Evolutionary conservation across 228 moss, liverwort and hornwort genomes (phyloP), one percentile per base, ranked within the genome.

Genomic region (Sphagnum magellanicum): DNA sequence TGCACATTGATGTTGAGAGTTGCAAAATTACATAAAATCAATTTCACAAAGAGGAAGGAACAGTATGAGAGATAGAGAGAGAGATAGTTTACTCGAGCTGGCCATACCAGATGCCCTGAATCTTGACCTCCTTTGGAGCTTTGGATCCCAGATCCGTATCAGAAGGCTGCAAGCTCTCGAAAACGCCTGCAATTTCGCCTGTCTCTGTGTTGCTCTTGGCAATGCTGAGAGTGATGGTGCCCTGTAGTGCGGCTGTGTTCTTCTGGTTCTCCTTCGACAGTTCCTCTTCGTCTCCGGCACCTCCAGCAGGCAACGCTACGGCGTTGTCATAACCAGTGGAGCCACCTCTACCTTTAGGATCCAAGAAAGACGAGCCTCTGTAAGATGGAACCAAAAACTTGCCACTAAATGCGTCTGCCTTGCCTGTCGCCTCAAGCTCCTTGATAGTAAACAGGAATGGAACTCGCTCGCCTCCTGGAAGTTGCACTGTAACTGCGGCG

Each of bases 281-380:
- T 68, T 96, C 96, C 81, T 92, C 93, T 61, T 91, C 93, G 6
- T 89, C 83, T 12, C 92, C 93, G 10, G 88, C 88, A 4, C 96
- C 96, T 8, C 96, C 96, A 0, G 96, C 96, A 0, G 81, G 80
- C 5, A 93, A 67, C 6, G 91, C 96, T 3, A 86, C 96, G 6
- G 96, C 96, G 73, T 87, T 93, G 5, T 96, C 91, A 63, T 96
- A 96, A 0, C 96, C 96, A 11, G 91, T 88, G 48, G 93, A 92
- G 64, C 96, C 96, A 73, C 96, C 96, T 64, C 93, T 82, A 73
- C 91, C 96, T 88, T 96, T 96, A 16, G 96, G 96, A 80, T 96
- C 96, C 89, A 96, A 77, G 81, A 96, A 96, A 4, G 96, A 92
- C 0, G 96, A 96, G 5, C 96, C 96, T 68, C 96, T 72, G 89